phyloP scores from a whole-genome alignment of 495 filamentous ascomycete genomes.

The Opeltia flavorubescens region DNA sequence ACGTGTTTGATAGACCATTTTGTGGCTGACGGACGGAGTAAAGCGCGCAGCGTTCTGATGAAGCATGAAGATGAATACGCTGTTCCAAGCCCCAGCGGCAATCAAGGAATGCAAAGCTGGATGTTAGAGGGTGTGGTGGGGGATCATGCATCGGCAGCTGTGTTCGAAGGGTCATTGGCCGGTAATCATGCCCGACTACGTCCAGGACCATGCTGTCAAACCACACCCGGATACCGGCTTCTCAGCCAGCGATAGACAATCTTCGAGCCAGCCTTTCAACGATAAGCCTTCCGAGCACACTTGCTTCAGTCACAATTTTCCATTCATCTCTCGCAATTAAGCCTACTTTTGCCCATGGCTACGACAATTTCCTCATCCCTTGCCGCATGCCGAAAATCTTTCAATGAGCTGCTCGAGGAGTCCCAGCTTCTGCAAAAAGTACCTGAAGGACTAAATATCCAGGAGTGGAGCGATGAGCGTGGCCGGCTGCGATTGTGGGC shows the following conservation, averaged over 20 bases:
- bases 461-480: constrained; percentile 14
- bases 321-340: not conserved
- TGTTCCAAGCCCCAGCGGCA: not conserved
- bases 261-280: not conserved
- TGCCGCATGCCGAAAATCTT: not conserved
- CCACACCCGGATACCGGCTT: not conserved
- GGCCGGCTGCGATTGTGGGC: constrained; percentile 23
- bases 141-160: too few relatives aligned
- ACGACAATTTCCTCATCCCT: not conserved
- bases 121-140: too few relatives aligned
- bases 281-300: not conserved
- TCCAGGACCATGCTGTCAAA: not conserved
- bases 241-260: not conserved
- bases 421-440: not conserved
- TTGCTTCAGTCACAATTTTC: not conserved
- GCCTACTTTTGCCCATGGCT: not conserved
- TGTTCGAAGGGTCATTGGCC: not conserved
- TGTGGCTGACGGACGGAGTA: not conserved
- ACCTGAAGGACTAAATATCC: not conserved
- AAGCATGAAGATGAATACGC: not conserved
- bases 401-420: constrained; percentile 1
- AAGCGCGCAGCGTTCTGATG: not conserved
- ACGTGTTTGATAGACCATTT: not conserved
- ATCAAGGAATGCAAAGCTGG: not conserved
- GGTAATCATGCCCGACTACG: not conserved